A percentile compares a stretch with the other conserved stretches of the same genome.
Conservation (phyloP, 2,329 filamentous ascomycete genomes). For the Aspergillus sp. region DNA sequence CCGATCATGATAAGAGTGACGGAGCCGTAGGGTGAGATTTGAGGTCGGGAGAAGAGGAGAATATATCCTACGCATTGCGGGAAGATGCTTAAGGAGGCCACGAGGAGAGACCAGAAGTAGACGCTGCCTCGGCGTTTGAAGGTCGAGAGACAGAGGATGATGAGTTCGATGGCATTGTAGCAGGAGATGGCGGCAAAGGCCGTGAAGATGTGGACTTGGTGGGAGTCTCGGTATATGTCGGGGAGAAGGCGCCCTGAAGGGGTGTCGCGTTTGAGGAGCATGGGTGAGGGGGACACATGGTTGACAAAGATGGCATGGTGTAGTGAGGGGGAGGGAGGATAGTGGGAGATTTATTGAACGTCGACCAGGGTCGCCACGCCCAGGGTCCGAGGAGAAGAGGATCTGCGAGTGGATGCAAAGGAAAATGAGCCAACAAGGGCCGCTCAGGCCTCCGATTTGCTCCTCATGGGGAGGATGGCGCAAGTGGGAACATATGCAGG, state of each 20-base stretch:
- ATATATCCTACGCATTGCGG: conserved; percentile 43
- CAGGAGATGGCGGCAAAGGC: conserved; percentile 45
- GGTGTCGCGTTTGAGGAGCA: neutral
- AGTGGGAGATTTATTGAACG: neutral
- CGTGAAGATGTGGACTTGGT: conserved; percentile 28
- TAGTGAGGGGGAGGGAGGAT: neutral
- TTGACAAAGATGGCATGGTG: neutral
- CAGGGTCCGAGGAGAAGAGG: neutral
- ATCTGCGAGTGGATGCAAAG: no score
- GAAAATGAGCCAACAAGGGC: neutral
- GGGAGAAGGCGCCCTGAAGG: neutral
- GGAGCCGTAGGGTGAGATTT: conserved; percentile 29
- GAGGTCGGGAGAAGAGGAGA: conserved; percentile 41
- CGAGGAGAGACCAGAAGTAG: conserved; percentile 48
- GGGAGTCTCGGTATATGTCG: neutral
- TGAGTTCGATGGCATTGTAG: conserved; percentile 49
- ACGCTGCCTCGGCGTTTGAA: conserved; percentile 44
- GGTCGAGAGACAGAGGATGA: conserved; percentile 44
- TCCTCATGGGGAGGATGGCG: neutral
- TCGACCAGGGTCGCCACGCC: neutral
- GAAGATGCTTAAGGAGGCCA: conserved; percentile 40
- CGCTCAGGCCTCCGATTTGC: neutral
- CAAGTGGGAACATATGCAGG: neutral
- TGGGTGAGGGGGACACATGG: neutral
- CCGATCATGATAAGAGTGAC: conserved; percentile 39